phyloP scores from a whole-genome alignment of 2,329 filamentous ascomycete species.

The Colletotrichum sp. region DNA sequence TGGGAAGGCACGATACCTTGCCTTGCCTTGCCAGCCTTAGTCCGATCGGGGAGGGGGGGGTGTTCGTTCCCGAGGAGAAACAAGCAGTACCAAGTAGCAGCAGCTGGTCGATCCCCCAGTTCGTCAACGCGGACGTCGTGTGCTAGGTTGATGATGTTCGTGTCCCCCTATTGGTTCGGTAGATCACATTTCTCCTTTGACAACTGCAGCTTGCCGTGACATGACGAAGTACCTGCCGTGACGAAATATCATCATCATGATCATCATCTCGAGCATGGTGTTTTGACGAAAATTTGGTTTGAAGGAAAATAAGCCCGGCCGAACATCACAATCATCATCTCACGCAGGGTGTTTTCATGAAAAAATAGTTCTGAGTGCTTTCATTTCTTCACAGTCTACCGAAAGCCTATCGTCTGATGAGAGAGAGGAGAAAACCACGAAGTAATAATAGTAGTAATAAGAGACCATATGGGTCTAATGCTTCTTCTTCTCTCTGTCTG shows the following conservation, averaged over 20 bases:
- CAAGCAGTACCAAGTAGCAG: background rate
- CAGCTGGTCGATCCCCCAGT: constrained; percentile 5
- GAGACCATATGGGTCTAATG: constrained; percentile 14
- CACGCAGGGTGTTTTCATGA: background rate
- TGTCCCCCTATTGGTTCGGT: constrained; percentile 3
- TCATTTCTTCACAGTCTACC: constrained; percentile 5
- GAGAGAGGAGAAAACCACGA: background rate
- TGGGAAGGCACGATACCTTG: background rate
- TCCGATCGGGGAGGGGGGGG: background rate
- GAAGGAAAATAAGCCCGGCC: background rate
- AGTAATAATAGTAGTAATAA: background rate
- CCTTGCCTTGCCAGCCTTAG: background rate
- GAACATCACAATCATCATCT: background rate
- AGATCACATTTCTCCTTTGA: background rate
- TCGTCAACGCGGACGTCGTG: background rate
- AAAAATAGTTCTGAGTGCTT: background rate
- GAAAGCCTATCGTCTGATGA: background rate
- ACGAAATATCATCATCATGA: background rate
- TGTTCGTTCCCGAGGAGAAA: background rate
- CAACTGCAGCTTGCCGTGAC: background rate
- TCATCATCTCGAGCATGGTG: background rate
- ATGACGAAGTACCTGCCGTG: background rate
- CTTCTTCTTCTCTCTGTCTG: background rate
- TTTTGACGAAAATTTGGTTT: background rate
- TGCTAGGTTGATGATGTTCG: background rate